Evolutionary conservation across 306 rosid species (phyloP).

Genomic region (peach (Prunus persica)): Prunus_persica_NCBIv2 NC_034009.1:5409001-5409500

Average conservation of each 20-base stretch:
- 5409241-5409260: conserved; percentile 29
- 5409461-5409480: neutral
- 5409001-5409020: neutral
- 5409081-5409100: conserved; percentile 32
- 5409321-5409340: conserved; percentile 40
- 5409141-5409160: conserved; percentile 39
- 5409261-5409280: conserved; percentile 35
- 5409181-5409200: conserved; percentile 22
- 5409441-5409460: neutral
- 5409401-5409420: neutral
- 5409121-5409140: conserved; percentile 42
- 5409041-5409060: neutral
- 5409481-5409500: conserved; percentile 54
- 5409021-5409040: neutral
- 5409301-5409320: conserved; percentile 28
- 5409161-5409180: conserved; percentile 24
- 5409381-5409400: neutral
- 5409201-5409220: conserved; percentile 29
- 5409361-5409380: neutral
- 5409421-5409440: neutral
- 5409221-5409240: conserved; percentile 38
- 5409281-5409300: conserved; percentile 26
- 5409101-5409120: conserved; percentile 31
- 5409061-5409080: conserved; percentile 35
- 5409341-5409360: conserved; percentile 9